These are phyloP conservation scores for Globisporangium spiculum DNA, from an alignment of 352 stramenopile species.

Conservation along the genomic window DNA sequence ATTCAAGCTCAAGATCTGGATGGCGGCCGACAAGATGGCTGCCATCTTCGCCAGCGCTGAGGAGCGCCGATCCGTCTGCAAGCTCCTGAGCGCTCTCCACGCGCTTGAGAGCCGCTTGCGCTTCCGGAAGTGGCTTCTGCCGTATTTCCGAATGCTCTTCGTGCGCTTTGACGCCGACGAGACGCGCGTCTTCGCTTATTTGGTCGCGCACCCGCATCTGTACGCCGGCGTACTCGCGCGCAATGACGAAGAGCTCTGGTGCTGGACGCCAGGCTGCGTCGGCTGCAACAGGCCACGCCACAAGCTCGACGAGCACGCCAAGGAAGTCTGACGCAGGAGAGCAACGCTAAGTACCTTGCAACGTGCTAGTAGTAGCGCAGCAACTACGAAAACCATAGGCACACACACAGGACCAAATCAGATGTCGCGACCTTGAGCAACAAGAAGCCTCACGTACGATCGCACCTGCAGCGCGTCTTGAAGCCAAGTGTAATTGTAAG, in stretches of 20 bases:
- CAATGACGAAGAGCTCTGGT: not conserved
- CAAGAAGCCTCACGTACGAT: too few relatives aligned
- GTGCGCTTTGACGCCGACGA: not conserved
- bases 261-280: not conserved
- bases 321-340: not conserved
- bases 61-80: not conserved
- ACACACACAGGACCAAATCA: not conserved
- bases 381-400: not conserved
- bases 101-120: not conserved
- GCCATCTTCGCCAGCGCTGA: not conserved
- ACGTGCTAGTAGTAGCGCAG: not conserved
- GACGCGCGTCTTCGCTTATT: not conserved
- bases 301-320: not conserved
- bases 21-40: not conserved
- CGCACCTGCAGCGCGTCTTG: too few relatives aligned
- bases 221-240: not conserved
- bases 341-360: not conserved
- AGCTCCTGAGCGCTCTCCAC: not conserved
- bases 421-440: too few relatives aligned
- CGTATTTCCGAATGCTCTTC: not conserved
- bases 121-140: slow-evolving; percentile 1
- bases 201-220: not conserved
- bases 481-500: too few relatives aligned
- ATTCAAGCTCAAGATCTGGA: not conserved
- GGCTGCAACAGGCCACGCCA: slow-evolving; percentile 2